Evolutionary conservation across 768 basidiomycete genomes (phyloP).

Genomic region (Clitopilus passeckerianus): DNA sequence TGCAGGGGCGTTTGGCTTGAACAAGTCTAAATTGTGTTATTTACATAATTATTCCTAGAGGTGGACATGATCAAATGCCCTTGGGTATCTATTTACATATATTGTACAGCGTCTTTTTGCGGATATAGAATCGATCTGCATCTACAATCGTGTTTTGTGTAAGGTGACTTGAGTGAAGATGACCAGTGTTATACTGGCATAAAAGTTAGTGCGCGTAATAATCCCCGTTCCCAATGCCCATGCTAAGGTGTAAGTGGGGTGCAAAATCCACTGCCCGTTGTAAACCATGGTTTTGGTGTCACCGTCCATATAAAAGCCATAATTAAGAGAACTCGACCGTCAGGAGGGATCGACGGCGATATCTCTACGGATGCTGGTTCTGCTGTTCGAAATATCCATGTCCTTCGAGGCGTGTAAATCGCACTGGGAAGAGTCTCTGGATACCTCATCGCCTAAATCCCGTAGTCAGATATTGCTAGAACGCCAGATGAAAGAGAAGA

Average conservation of each 20-base stretch:
- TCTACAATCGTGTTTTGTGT: no score
- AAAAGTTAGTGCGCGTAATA: no score
- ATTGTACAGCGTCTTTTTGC: neutral
- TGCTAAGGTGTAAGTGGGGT: neutral
- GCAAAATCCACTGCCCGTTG: neutral
- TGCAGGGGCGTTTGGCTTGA: slow-evolving; percentile 17
- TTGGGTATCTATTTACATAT: neutral
- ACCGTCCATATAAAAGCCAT: neutral
- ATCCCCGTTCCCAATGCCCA: neutral
- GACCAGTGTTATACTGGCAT: no score
- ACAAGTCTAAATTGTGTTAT: neutral
- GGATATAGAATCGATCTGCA: no score
- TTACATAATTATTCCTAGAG: no score
- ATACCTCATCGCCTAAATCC: neutral
- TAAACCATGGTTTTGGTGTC: neutral
- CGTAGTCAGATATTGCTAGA: neutral
- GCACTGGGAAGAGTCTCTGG: neutral
- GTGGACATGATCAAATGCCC: neutral
- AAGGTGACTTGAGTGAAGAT: no score
- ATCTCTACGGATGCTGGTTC: neutral
- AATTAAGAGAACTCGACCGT: neutral
- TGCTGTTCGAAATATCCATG: neutral
- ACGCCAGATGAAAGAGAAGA: neutral
- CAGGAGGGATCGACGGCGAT: neutral
- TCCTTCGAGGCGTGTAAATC: neutral